Conservation (phyloP, 257 asterid genomes). For the Solanum medicagineum region DNA sequence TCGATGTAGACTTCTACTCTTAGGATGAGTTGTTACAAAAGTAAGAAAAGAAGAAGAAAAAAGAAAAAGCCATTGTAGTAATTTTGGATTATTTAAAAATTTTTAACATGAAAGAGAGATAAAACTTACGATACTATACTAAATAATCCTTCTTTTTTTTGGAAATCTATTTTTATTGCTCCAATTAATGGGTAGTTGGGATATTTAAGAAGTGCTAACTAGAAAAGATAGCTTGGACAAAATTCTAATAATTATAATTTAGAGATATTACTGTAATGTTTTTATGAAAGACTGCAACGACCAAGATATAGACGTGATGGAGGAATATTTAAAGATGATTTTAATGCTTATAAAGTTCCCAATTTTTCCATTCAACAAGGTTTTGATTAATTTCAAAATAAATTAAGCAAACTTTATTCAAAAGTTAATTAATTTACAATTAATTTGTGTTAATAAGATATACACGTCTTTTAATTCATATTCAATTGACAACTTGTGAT, state of each 20-base stretch:
- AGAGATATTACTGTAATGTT: not conserved
- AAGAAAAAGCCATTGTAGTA: not conserved
- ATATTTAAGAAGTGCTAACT: not conserved
- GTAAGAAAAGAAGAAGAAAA: no score
- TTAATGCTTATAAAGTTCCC: not conserved
- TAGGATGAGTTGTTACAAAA: no score
- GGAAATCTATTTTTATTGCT: not conserved
- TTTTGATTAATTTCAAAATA: not conserved
- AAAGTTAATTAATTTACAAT: not conserved
- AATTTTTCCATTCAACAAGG: not conserved
- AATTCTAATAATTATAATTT: not conserved
- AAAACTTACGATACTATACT: not conserved
- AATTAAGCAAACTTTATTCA: not conserved
- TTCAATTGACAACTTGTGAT: not conserved
- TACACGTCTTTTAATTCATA: not conserved
- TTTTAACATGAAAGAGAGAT: not conserved
- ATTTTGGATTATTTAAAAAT: not conserved
- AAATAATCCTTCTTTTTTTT: not conserved
- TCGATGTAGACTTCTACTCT: no score
- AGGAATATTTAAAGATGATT: not conserved
- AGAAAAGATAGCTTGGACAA: not conserved
- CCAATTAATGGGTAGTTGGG: not conserved
- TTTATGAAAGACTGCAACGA: not conserved
- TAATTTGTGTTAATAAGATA: not conserved
- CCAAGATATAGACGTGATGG: not conserved